These are phyloP conservation scores for Biscogniauxia sp. DNA, from an alignment of 2,329 filamentous ascomycete genomes.

Conservation along the genomic window DNA sequence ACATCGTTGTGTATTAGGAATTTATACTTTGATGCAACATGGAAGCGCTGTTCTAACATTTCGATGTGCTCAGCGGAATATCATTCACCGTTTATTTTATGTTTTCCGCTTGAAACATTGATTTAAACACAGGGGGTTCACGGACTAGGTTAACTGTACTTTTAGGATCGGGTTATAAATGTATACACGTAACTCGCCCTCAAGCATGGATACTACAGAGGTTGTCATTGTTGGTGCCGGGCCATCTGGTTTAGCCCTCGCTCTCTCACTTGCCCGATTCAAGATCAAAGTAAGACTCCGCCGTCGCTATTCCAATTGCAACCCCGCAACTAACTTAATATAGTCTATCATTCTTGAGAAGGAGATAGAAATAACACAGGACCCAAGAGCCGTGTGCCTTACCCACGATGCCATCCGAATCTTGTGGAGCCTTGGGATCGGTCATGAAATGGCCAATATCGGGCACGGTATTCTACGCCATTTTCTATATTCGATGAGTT, in stretches of 20 bases:
- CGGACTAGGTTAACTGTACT: too few relatives aligned
- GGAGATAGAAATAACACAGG: slow-evolving; percentile 20
- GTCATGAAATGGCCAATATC: slow-evolving; percentile 18
- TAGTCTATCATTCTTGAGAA: slow-evolving; percentile 27
- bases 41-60: neutral
- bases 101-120: too few relatives aligned
- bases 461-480: slow-evolving; percentile 19
- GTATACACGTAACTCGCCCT: neutral
- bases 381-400: slow-evolving; percentile 25
- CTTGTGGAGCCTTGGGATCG: slow-evolving; percentile 24
- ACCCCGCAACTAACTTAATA: neutral
- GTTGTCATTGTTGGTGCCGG: slow-evolving; percentile 28
- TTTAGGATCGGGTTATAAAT: neutral
- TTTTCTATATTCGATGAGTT: neutral
- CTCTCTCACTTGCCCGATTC: slow-evolving; percentile 21
- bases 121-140: too few relatives aligned
- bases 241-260: slow-evolving; percentile 23
- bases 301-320: neutral
- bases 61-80: too few relatives aligned
- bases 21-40: neutral
- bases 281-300: slow-evolving; percentile 19
- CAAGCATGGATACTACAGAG: slow-evolving; percentile 21
- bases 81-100: too few relatives aligned
- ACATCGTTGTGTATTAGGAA: too few relatives aligned
- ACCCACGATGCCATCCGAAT: slow-evolving; percentile 25